Conservation (phyloP, 768 basidiomycete species). For the Peribolospora kevripleyi region DNA sequence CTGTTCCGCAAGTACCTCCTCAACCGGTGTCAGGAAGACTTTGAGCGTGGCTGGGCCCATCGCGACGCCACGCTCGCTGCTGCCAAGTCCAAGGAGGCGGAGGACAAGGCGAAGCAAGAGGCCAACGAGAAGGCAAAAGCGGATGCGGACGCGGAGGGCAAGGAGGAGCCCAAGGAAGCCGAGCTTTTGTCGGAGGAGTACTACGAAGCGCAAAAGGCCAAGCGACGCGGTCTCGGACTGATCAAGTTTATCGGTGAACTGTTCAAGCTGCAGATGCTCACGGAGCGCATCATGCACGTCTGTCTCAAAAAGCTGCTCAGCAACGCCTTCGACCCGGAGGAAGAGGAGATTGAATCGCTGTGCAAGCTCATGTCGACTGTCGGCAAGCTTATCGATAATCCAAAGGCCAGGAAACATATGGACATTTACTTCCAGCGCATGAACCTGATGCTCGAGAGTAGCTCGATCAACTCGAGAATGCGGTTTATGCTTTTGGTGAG, state of each 20-base stretch:
- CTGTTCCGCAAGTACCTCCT: slow-evolving; percentile 92
- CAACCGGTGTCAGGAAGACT: slow-evolving; percentile 91
- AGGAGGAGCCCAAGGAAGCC: slow-evolving; percentile 38
- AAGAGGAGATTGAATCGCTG: slow-evolving; percentile 89
- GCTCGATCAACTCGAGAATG: slow-evolving; percentile 60
- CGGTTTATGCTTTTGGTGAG: slow-evolving; percentile 83
- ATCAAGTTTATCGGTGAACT: slow-evolving; percentile 96
- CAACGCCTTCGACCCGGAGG: slow-evolving; percentile 84
- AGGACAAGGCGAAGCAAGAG: slow-evolving; percentile 54
- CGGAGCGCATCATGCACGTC: slow-evolving; percentile 93
- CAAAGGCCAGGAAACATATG: slow-evolving; percentile 61
- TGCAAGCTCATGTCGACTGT: slow-evolving; percentile 83
- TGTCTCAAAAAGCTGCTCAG: slow-evolving; percentile 86
- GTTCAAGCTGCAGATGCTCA: slow-evolving; percentile 96
- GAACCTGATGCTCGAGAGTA: slow-evolving; percentile 51
- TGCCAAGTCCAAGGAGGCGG: slow-evolving; percentile 58
- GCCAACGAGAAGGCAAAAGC: slow-evolving; percentile 18
- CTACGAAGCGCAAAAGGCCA: slow-evolving; percentile 86
- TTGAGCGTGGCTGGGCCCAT: slow-evolving; percentile 80
- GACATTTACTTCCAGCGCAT: slow-evolving; percentile 82
- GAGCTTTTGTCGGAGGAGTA: slow-evolving; percentile 79
- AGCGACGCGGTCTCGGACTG: slow-evolving; percentile 85
- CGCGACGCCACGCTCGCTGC: slow-evolving; percentile 70
- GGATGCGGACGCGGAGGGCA: slow-evolving; percentile 28
- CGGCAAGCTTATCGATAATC: slow-evolving; percentile 53